Conservation (phyloP, 2,329 filamentous ascomycete genomes). For the Helicocarpus griseus region DNA sequence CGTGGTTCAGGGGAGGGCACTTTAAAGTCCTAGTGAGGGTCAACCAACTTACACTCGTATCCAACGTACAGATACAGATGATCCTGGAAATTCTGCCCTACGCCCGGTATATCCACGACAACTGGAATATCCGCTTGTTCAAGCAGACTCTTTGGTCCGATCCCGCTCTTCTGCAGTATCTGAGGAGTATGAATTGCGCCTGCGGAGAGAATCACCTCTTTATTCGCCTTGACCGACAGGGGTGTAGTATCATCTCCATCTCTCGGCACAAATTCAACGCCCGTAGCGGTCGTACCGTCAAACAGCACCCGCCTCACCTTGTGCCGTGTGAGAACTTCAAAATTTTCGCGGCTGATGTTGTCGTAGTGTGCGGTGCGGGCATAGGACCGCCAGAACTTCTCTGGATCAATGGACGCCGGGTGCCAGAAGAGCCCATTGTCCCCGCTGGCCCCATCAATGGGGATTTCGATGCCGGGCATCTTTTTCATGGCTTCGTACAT, state of each 20-base stretch:
- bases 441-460: slow-evolving; percentile 17
- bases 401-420: slow-evolving; percentile 16
- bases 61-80: slow-evolving; percentile 4
- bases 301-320: slow-evolving; percentile 17
- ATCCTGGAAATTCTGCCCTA: slow-evolving; percentile 29
- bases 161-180: slow-evolving; percentile 40
- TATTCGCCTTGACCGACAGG: neutral
- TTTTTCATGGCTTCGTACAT: slow-evolving; percentile 18
- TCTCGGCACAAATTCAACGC: slow-evolving; percentile 13
- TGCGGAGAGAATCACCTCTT: slow-evolving; percentile 33
- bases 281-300: slow-evolving; percentile 17
- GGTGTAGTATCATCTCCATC: neutral
- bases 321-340: slow-evolving; percentile 17
- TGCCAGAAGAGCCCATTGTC: slow-evolving; percentile 21
- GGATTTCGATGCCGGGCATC: slow-evolving; percentile 18
- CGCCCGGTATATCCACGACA: slow-evolving; percentile 37
- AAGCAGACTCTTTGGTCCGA: slow-evolving; percentile 33
- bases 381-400: slow-evolving; percentile 16
- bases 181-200: slow-evolving; percentile 32
- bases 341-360: slow-evolving; percentile 16
- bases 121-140: slow-evolving; percentile 28
- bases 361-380: slow-evolving; percentile 20
- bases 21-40: neutral
- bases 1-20: neutral
- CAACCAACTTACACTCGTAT: neutral